These are phyloP conservation scores for Teratosphaeria destructans DNA, from an alignment of 2,329 filamentous ascomycete genomes.

Conservation along the genomic window DNA sequence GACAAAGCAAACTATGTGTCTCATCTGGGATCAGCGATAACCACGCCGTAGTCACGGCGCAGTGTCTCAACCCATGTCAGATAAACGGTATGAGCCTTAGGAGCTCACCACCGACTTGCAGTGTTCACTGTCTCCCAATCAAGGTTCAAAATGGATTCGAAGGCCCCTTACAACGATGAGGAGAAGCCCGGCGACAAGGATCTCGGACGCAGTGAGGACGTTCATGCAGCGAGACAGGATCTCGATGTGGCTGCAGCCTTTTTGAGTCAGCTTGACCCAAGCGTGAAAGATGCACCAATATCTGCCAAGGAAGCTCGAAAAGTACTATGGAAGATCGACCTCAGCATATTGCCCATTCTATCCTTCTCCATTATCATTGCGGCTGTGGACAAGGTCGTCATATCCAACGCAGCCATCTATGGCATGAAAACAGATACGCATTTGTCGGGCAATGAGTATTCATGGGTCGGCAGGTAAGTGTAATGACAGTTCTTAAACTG, in stretches of 20 bases:
- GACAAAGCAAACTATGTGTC: neutral
- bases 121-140: neutral
- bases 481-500: neutral
- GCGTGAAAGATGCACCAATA: conserved; percentile 16
- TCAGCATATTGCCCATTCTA: neutral
- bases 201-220: neutral
- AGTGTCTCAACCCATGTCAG: neutral
- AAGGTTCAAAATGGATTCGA: neutral
- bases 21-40: neutral
- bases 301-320: conserved; percentile 4
- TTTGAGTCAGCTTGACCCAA: conserved; percentile 16
- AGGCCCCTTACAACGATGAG: neutral
- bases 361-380: neutral
- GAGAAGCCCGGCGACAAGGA: neutral
- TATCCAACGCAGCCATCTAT: conserved; percentile 2
- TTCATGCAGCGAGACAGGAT: neutral
- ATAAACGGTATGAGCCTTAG: neutral
- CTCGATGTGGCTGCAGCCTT: conserved; percentile 23
- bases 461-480: neutral
- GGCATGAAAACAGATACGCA: conserved; percentile 32
- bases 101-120: too few species aligned
- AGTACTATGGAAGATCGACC: conserved; percentile 1
- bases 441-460: conserved; percentile 39
- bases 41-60: neutral
- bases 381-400: conserved; percentile 1